Conservation (phyloP, 2,329 filamentous ascomycete genomes). For the Venturia oleaginea region DNA sequence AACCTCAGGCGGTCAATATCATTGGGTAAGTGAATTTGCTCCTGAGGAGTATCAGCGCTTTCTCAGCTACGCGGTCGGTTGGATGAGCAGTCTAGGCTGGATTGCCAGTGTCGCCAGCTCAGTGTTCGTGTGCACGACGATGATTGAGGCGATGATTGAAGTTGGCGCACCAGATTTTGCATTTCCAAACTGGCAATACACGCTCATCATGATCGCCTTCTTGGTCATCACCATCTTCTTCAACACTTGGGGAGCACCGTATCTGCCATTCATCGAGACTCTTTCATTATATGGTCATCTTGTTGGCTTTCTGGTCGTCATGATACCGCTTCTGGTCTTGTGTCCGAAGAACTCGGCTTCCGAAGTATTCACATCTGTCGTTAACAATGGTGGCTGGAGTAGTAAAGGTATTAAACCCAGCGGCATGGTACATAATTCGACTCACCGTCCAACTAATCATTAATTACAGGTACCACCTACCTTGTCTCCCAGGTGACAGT, state of each 20-base stretch:
- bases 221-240: constrained; percentile 26
- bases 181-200: constrained; percentile 13
- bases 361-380: constrained; percentile 24
- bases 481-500: constrained; percentile 21
- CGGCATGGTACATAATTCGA: constrained; percentile 19
- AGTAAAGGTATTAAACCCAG: constrained; percentile 16
- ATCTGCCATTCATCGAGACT: constrained; percentile 32
- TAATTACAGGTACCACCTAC: constrained; percentile 14
- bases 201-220: constrained; percentile 20
- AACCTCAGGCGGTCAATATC: constrained; percentile 16
- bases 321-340: constrained; percentile 26
- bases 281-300: constrained; percentile 28
- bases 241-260: constrained; percentile 26
- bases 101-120: constrained; percentile 10
- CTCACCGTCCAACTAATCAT: not conserved
- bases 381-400: constrained; percentile 31
- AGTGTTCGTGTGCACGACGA: constrained; percentile 10
- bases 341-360: constrained; percentile 25
- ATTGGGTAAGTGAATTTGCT: constrained; percentile 25
- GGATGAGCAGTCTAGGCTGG: constrained; percentile 14
- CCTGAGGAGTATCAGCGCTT: constrained; percentile 22
- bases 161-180: constrained; percentile 9
- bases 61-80: constrained; percentile 22
- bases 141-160: constrained; percentile 14
- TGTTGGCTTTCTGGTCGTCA: constrained; percentile 28